A percentile compares a stretch with the other conserved stretches of the same genome.
Evolutionary conservation across 2,329 filamentous ascomycete genomes (phyloP).

Genomic region (Dactylellina cionopaga): DNA sequence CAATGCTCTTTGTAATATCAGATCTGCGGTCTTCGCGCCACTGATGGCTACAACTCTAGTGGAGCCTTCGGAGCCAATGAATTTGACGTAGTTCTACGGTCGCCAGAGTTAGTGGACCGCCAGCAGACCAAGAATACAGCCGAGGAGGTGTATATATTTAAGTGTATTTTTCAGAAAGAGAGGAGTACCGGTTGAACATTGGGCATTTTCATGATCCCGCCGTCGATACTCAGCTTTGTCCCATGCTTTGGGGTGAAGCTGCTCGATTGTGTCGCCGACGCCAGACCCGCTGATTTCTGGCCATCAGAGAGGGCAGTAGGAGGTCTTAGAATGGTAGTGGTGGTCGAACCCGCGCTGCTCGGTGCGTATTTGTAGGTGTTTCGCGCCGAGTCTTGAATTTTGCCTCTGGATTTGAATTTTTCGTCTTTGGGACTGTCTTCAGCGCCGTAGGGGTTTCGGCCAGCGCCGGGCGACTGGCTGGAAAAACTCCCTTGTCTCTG

Average conservation of each 20-base stretch:
- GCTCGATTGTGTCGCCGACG: conserved; percentile 26
- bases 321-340: conserved; percentile 18
- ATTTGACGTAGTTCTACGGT: conserved; percentile 57
- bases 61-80: conserved; percentile 74
- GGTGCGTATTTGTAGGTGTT: conserved; percentile 36
- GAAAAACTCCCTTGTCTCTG: conserved; percentile 43
- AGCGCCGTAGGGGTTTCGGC: conserved; percentile 27
- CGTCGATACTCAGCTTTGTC: conserved; percentile 54
- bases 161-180: conserved; percentile 40
- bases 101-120: conserved; percentile 30
- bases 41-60: conserved; percentile 95
- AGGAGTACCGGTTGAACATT: conserved; percentile 56
- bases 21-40: conserved; percentile 88
- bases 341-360: conserved; percentile 7
- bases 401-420: conserved; percentile 38
- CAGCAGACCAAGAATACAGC: conserved; percentile 40
- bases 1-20: conserved; percentile 88
- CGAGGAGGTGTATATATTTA: no score
- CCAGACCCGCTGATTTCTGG: conserved; percentile 36
- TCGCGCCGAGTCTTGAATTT: conserved; percentile 6
- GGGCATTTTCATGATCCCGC: conserved; percentile 57
- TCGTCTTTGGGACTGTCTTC: conserved; percentile 52
- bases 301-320: conserved; percentile 38
- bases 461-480: conserved; percentile 31
- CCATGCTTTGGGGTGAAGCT: conserved; percentile 36